These are phyloP conservation scores for Elaphomyces granulatus DNA, from an alignment of 495 filamentous ascomycete species.

Conservation along the genomic window DNA sequence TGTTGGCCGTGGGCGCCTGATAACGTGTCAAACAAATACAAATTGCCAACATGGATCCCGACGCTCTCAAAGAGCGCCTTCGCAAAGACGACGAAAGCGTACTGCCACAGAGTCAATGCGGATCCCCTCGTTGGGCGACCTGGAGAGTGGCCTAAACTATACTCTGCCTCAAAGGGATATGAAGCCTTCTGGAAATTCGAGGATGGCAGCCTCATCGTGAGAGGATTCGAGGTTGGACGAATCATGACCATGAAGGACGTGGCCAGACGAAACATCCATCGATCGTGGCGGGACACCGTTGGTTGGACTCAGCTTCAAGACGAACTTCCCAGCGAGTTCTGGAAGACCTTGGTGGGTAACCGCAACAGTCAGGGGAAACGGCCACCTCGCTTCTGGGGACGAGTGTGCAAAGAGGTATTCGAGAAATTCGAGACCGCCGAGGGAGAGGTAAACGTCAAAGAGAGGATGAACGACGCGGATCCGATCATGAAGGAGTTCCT, in stretches of 20 bases:
- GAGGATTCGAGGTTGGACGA: not conserved
- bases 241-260: not conserved
- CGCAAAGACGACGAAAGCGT: conserved; percentile 1
- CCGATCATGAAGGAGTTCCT: conserved; percentile 11
- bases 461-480: conserved; percentile 25
- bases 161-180: not conserved
- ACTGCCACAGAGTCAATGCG: conserved; percentile 2
- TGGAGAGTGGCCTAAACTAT: not conserved
- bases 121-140: conserved; percentile 2
- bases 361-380: conserved; percentile 1
- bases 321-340: conserved; percentile 1
- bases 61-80: conserved; percentile 1
- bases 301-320: not conserved
- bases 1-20: conserved; percentile 3
- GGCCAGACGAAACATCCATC: not conserved
- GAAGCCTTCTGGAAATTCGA: not conserved
- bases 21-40: not conserved
- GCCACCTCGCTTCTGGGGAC: conserved; percentile 1
- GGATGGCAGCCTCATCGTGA: not conserved
- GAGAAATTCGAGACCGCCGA: conserved; percentile 14
- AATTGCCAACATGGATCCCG: conserved; percentile 1
- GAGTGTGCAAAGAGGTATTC: conserved; percentile 2
- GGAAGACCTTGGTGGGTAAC: conserved; percentile 3
- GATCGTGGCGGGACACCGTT: conserved; percentile 1
- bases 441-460: conserved; percentile 28